Base-by-base conservation (phyloP, 2,329 filamentous ascomycete species). In the Daldinia eschscholtzii region DNA sequence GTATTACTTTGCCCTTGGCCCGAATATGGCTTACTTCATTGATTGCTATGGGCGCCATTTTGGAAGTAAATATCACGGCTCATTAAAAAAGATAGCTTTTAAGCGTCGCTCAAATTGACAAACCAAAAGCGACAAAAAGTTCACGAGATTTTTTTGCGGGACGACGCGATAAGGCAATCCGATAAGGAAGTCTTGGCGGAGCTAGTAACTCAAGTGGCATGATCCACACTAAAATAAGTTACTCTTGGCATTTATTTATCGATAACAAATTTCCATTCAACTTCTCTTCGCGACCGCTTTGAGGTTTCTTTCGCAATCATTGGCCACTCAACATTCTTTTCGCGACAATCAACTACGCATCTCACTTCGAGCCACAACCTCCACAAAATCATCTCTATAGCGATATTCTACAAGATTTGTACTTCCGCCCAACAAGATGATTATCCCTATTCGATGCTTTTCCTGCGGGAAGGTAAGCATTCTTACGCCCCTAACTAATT, bases 361-460 rank as follows among this genome's bases (percentile, higher is more conserved):
- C 57, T 4, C 57, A 15, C 33, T 48, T 57, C 37, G 6, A 6
- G 20, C 30, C 15, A 20, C 26, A 5, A 72, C 15, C 74, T 76
- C 50, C 39, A 57, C 28, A 28, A 20, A 35, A 55, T n/a, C 2
- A 44, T 26, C 41, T 18, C 30, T 30, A 37, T 7, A 50, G 67
- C 67, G 61, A 65, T n/a, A 53, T n/a, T 63, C 30, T 59, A 65
- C 62, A 15, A 37, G 52, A 23, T 30, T 18, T n/a, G 10, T 10
- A 37, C 15, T 26, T 73, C 82, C 89, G 81, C 39, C 55, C 56
- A 70, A 74, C 84, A 92, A 83, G 64, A 99, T 99, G 96, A 99
- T 99, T 83, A 98, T 99, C 75, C 96, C 96, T 2, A 93, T 99
- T 73, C 93, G 96, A 75, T 99, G 96, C 85, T 99, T 99, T 83